Evolutionary conservation across 352 stramenopile species (phyloP).

Genomic region (Thalassiosira pacifica): DNA sequence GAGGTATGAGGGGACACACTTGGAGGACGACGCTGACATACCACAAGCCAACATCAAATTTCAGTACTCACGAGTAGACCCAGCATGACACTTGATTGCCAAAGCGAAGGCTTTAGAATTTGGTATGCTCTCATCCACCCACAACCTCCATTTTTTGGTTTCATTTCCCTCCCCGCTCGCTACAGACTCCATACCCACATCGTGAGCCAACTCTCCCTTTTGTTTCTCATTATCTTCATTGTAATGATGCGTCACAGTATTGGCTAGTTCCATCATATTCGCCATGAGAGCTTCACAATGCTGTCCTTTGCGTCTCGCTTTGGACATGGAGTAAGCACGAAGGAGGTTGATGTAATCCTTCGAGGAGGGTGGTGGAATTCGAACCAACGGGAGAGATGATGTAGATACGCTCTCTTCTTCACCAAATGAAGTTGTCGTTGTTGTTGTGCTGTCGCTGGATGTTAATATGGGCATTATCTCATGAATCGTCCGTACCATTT

Average conservation of each 20-base stretch:
- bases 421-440: not conserved
- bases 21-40: not conserved
- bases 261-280: conserved; percentile 58
- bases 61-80: conserved; percentile 62
- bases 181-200: conserved; percentile 44
- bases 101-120: conserved; percentile 68
- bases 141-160: conserved; percentile 36
- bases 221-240: conserved; percentile 26
- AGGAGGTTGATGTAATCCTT: conserved; percentile 67
- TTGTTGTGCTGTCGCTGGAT: not conserved
- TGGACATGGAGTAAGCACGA: conserved; percentile 55
- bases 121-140: conserved; percentile 53
- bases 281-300: conserved; percentile 49
- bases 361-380: conserved; percentile 49
- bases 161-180: not conserved
- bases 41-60: not conserved
- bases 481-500: conserved; percentile 37
- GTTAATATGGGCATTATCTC: conserved; percentile 23
- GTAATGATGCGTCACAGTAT: conserved; percentile 33
- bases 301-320: conserved; percentile 57
- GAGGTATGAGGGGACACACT: not conserved
- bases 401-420: not conserved
- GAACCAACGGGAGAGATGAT: conserved; percentile 6
- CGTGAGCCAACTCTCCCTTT: conserved; percentile 1
- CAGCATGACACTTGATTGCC: conserved; percentile 64